Evolutionary conservation across 1,284 basidiomycete genomes (phyloP).

Genomic region (Cryptococcus jaspeensis): DNA sequence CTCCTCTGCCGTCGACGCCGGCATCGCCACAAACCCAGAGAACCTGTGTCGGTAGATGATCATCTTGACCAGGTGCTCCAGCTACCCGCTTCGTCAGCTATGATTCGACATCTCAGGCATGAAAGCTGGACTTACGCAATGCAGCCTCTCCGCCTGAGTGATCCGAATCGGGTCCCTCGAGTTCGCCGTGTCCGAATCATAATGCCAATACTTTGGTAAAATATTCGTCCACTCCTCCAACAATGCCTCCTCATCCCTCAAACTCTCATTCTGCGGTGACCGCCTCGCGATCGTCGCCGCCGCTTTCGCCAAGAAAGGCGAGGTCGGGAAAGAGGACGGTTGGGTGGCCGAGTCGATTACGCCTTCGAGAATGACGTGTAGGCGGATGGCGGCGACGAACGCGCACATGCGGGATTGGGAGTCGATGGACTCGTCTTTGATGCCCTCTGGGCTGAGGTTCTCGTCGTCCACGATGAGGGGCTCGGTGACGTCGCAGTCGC

Average conservation of each 20-base stretch:
- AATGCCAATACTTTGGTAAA: slow-evolving; percentile 73
- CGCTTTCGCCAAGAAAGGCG: slow-evolving; percentile 51
- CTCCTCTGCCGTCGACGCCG: slow-evolving; percentile 49
- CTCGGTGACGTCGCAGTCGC: slow-evolving; percentile 83
- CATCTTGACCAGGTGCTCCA: slow-evolving; percentile 79
- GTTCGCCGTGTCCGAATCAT: slow-evolving; percentile 73
- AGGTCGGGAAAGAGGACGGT: slow-evolving; percentile 48
- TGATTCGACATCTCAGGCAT: background rate
- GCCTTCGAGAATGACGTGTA: slow-evolving; percentile 76
- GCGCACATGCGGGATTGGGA: slow-evolving; percentile 72
- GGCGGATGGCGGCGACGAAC: slow-evolving; percentile 69
- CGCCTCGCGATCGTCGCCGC: slow-evolving; percentile 49
- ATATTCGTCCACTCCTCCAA: slow-evolving; percentile 72
- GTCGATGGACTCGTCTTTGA: slow-evolving; percentile 66
- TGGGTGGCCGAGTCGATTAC: slow-evolving; percentile 57
- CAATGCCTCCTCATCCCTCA: slow-evolving; percentile 73
- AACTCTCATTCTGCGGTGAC: slow-evolving; percentile 57
- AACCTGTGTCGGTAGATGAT: slow-evolving; percentile 54
- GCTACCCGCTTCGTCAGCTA: slow-evolving; percentile 30
- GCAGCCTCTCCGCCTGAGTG: slow-evolving; percentile 78
- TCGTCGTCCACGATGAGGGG: slow-evolving; percentile 83
- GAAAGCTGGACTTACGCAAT: slow-evolving; percentile 57
- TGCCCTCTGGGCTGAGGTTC: slow-evolving; percentile 69
- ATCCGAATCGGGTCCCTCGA: slow-evolving; percentile 80
- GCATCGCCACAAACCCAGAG: slow-evolving; percentile 51